Percentiles rank a stretch among this genome's conserved stretches.
These are phyloP conservation scores for Trichosporon sp. DNA, from an alignment of 1,284 basidiomycete genomes.

Conservation along the genomic window DNA sequence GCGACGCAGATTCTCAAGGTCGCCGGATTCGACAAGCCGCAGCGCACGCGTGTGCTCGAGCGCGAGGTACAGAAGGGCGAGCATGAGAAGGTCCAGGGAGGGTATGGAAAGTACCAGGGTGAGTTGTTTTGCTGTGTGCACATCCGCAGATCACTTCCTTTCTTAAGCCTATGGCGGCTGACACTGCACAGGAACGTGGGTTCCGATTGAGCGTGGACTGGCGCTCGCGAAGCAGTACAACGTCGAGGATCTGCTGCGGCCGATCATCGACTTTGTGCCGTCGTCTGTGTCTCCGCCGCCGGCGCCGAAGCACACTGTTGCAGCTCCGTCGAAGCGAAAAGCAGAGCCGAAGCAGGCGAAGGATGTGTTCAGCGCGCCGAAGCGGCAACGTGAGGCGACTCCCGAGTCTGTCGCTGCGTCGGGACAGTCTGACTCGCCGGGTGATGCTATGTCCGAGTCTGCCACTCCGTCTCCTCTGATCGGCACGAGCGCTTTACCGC, in stretches of 20 bases:
- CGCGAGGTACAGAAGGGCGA: conserved; percentile 97
- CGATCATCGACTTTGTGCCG: conserved; percentile 92
- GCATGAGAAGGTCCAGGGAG: conserved; percentile 99
- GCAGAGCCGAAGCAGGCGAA: conserved; percentile 31
- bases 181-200: conserved; percentile 81
- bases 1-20: conserved; percentile 99
- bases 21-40: conserved; percentile 98
- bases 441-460: conserved; percentile 22
- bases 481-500: conserved; percentile 8
- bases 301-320: conserved; percentile 91
- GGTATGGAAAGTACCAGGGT: conserved; percentile 99
- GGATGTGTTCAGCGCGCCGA: conserved; percentile 9
- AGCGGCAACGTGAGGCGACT: conserved; percentile 8
- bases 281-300: conserved; percentile 87
- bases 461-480: conserved; percentile 19
- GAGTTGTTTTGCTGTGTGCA: conserved; percentile 43
- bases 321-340: conserved; percentile 54
- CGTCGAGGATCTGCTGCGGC: conserved; percentile 78
- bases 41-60: conserved; percentile 92
- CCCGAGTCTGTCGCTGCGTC: conserved; percentile 15
- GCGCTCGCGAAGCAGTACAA: conserved; percentile 87
- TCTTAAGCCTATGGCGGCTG: no score
- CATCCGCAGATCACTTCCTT: no score
- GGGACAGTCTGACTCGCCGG: conserved; percentile 10
- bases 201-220: conserved; percentile 87